These are phyloP conservation scores for Hexamita inflata DNA, from an alignment of 208 protist genomes.

Conservation along the genomic window DNA sequence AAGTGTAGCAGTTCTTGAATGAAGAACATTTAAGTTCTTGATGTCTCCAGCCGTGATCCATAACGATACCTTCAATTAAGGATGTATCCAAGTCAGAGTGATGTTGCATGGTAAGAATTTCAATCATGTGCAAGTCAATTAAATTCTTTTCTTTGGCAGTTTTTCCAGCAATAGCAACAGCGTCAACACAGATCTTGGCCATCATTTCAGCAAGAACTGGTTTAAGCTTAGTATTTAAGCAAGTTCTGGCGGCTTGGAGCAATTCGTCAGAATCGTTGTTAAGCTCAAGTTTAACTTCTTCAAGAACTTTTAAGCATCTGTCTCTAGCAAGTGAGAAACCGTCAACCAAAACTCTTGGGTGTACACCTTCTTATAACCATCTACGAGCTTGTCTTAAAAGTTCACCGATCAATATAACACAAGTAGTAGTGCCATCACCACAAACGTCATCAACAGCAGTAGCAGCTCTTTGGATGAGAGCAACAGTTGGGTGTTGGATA, in stretches of 20 bases:
- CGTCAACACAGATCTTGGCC: constrained; percentile 78
- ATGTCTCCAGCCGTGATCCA: constrained; percentile 97
- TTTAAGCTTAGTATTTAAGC: constrained; percentile 76
- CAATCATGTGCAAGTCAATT: constrained; percentile 95
- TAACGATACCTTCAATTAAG: constrained; percentile 92
- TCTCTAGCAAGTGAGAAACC: constrained; percentile 76
- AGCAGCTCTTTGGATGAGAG: constrained; percentile 90
- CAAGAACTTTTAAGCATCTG: constrained; percentile 66
- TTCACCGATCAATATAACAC: constrained; percentile 94
- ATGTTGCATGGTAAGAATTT: constrained; percentile 97
- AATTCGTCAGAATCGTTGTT: neutral
- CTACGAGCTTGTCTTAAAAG: constrained; percentile 90
- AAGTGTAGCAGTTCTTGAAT: constrained; percentile 85
- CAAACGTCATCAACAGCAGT: constrained; percentile 98
- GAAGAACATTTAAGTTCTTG: constrained; percentile 83
- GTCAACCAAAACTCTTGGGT: constrained; percentile 87
- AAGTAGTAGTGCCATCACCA: constrained; percentile 95
- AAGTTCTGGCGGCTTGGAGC: constrained; percentile 47
- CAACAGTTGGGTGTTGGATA: constrained; percentile 97
- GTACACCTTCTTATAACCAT: constrained; percentile 89
- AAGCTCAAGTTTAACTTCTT: neutral
- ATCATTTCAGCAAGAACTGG: constrained; percentile 60
- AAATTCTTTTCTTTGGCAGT: constrained; percentile 59
- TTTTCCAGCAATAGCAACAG: constrained; percentile 55
- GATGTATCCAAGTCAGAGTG: constrained; percentile 74